Percentiles rank a stretch among this genome's conserved stretches.
phyloP scores from a whole-genome alignment of 2,329 filamentous ascomycete species.

The Diaporthe destruens region DNA sequence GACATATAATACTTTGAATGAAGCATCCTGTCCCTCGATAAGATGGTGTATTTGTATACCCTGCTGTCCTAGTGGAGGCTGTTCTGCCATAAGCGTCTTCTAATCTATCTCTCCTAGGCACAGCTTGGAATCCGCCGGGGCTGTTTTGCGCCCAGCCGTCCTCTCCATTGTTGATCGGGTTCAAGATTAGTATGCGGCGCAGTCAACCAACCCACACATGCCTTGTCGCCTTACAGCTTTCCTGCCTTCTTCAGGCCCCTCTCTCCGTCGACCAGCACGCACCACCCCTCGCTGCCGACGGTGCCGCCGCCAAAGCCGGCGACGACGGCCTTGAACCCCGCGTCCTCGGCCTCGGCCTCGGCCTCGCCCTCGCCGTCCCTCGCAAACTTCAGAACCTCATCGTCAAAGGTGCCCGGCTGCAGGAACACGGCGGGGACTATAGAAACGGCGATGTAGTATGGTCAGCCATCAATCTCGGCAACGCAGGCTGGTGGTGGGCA shows the following conservation, averaged over 20 bases:
- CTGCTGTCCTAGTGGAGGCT: neutral
- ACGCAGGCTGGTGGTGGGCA: neutral
- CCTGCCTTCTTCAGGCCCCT: constrained; percentile 68
- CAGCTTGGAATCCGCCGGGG: neutral
- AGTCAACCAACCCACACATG: neutral
- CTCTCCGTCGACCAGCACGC: constrained; percentile 87
- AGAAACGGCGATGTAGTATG: constrained; percentile 39
- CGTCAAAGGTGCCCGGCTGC: constrained; percentile 90
- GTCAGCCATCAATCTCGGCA: neutral
- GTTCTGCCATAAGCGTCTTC: neutral
- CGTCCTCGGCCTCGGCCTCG: constrained; percentile 59
- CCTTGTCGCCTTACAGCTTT: constrained; percentile 54
- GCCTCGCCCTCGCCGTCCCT: constrained; percentile 62
- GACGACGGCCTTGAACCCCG: constrained; percentile 76
- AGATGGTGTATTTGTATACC: neutral
- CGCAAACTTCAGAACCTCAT: constrained; percentile 79
- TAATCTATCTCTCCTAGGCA: neutral
- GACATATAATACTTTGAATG: neutral
- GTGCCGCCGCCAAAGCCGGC: constrained; percentile 69
- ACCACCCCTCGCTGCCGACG: constrained; percentile 81
- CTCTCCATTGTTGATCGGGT: too few relatives aligned
- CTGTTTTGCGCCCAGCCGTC: neutral
- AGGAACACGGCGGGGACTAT: constrained; percentile 81
- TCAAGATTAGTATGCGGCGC: too few relatives aligned
- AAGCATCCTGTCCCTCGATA: neutral